Evolutionary conservation across 257 asterid species (phyloP).

Genomic region (Coffea eugenioides): DNA sequence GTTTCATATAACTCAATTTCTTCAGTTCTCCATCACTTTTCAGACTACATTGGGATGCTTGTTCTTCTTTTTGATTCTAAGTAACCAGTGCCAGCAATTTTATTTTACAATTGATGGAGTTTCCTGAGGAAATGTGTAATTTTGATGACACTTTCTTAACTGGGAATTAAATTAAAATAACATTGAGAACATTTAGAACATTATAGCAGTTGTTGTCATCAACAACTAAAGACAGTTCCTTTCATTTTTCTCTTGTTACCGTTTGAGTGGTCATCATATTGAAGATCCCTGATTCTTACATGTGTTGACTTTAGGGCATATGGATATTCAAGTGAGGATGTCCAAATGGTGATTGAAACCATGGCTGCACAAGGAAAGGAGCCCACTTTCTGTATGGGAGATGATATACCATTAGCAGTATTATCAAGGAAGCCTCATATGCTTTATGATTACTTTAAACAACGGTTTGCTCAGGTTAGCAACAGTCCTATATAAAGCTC

Average conservation of each 20-base stretch:
- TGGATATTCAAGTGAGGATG: conserved; percentile 99
- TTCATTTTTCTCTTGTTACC: conserved; percentile 3
- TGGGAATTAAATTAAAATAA: not conserved
- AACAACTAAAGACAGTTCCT: not conserved
- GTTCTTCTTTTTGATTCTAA: not conserved
- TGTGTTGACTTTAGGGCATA: conserved; percentile 61
- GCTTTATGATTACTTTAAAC: conserved; percentile 95
- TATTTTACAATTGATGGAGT: not conserved
- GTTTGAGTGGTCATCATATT: conserved; percentile 3
- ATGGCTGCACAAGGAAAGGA: conserved; percentile 99
- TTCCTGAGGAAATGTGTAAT: not conserved
- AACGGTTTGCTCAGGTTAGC: conserved; percentile 95
- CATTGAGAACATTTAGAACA: not conserved
- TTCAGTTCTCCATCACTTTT: not conserved
- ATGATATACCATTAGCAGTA: conserved; percentile 94
- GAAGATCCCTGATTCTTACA: conserved; percentile 17
- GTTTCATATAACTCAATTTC: not conserved
- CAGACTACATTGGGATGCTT: not conserved
- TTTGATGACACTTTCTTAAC: not conserved
- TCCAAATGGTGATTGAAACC: conserved; percentile 97
- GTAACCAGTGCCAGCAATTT: not conserved
- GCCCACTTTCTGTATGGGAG: conserved; percentile 99
- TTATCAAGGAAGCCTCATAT: conserved; percentile 83
- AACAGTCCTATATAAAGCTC: conserved; percentile 11
- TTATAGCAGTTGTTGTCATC: not conserved